Base-by-base conservation (phyloP, 148 eudicot species). In the Fallopia convolvulus region DNA sequence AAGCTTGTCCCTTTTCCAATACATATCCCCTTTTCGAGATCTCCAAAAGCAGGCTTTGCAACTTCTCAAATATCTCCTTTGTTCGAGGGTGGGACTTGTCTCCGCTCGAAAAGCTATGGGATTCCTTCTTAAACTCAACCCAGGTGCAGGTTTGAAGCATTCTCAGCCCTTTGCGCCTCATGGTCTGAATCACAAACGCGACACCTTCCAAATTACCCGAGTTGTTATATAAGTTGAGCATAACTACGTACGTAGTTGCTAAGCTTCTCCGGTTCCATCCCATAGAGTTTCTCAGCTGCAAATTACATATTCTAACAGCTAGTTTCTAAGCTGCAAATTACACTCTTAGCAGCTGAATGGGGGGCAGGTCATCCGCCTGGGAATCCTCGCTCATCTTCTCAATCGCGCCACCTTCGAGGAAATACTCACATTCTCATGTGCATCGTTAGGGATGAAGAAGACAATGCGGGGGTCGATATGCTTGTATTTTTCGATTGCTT, bases 251-350 rank as follows among this genome's bases (percentile, higher is more conserved):
- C 71, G 48, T 93, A 93, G 75, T 83, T 91, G 79, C 92, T 82
- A 49, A 93, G 92, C 85, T 93, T 93, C 82, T 91, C 94, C 0
- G 98, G 97, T 60, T 79, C 90, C 90, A 93, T 86, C 14, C 86
- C 87, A 41, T 88, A 91, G 60, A 93, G 88, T 77, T 84, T 84
- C 85, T 93, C 97, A 49, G 97, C 98, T 58, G 94, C 94, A 79
- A 87, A 82, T n/a, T n/a, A n/a, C n/a, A n/a, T n/a, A n/a, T n/a
- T n/a, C n/a, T n/a, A n/a, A n/a, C n/a, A n/a, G n/a, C n/a, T n/a
- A n/a, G n/a, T n/a, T n/a, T n/a, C n/a, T n/a, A n/a, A n/a, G n/a
- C n/a, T n/a, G n/a, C n/a, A n/a, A n/a, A n/a, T n/a, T n/a, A n/a
- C n/a, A n/a, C n/a, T n/a, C n/a, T n/a, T n/a, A n/a, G n/a, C n/a